Base-by-base conservation (phyloP, 1,139 yeast species). In the Magnusiomyces suaveolens region DNA sequence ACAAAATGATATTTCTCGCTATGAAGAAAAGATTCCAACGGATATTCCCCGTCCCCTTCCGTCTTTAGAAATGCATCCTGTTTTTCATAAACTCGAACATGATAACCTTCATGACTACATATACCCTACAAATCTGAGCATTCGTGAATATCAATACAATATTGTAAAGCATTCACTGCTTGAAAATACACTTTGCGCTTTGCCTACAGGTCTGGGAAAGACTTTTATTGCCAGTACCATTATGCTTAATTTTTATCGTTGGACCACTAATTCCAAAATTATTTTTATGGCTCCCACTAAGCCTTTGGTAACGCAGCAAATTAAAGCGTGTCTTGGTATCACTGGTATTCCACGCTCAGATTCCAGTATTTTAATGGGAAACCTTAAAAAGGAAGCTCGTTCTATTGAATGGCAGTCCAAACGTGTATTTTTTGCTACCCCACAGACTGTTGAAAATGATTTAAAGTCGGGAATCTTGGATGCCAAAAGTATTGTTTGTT, bases 171-270 rank as follows among this genome's bases (percentile, higher is more conserved):
- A 81, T 56, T 84, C 97, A 0, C 72, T 94, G 51, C 82, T 79
- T 63, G 76, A 83, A 59, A 94, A 94, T 65, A 69, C 84, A 2
- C 72, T 94, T 46, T 92, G 95, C 62, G 96, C 97, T 0, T 77
- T 94, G 29, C 99, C 99, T 0, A 94, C 99, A 0, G 99, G 99
- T 61, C 75, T 90, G 67, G 99, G 99, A 50, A 94, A 94, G 70
- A 94, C 99, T 0, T 89, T 94, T 61, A 89, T 94, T 63, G 97
- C 98, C 1, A 83, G 95, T 46, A 84, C 96, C 0, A 94, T 92
- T 32, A 94, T 94, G 88, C 75, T 90, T 56, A 94, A 94, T 66
- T 94, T 79, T 70, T 82, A 79, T 62, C 72, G 95, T 52, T 94
- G 98, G 98, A 86, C 77, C 2, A 80, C 79, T 8, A 69, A 72